A percentile compares a stretch with the other conserved stretches of the same genome.
Evolutionary conservation across 2,329 filamentous ascomycete genomes (phyloP).

Genomic region (Penicillium crustosum): DNA sequence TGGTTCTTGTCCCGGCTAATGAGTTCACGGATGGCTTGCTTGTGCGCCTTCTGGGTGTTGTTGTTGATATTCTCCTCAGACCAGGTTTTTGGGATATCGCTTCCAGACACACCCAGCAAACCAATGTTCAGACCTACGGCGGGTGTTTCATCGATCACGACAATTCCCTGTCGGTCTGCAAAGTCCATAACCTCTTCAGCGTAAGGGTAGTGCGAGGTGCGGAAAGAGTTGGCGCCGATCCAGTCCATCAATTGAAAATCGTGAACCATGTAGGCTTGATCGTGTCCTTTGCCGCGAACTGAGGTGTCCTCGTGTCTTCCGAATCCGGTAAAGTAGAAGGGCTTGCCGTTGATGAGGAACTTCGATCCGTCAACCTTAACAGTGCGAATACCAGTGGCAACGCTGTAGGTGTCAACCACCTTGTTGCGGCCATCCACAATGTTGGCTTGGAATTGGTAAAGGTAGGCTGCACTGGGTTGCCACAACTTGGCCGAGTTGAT

Average conservation of each 20-base stretch:
- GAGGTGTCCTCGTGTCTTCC: conserved; percentile 32
- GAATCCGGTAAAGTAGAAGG: conserved; percentile 35
- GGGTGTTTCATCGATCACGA: too few relatives aligned
- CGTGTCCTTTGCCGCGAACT: conserved; percentile 32
- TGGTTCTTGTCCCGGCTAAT: conserved; percentile 31
- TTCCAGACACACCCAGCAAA: too few relatives aligned
- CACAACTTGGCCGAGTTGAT: conserved; percentile 24
- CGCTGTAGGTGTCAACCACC: conserved; percentile 22
- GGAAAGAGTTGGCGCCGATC: conserved; percentile 36
- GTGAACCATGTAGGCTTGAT: conserved; percentile 33
- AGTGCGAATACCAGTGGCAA: conserved; percentile 25
- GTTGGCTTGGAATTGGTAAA: too few relatives aligned
- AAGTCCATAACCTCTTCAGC: conserved; percentile 32
- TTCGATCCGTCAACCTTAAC: conserved; percentile 20
- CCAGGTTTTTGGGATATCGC: too few relatives aligned
- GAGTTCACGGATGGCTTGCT: conserved; percentile 26
- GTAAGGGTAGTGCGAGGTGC: conserved; percentile 35
- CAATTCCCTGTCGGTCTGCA: conserved; percentile 27
- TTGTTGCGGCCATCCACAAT: conserved; percentile 13
- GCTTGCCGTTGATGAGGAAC: conserved; percentile 30
- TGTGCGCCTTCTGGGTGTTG: conserved; percentile 17
- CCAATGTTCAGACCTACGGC: too few relatives aligned
- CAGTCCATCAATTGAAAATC: conserved; percentile 33
- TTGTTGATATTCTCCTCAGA: background rate
- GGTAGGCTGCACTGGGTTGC: conserved; percentile 13